These are phyloP conservation scores for Papiliotrema fonsecae DNA, from an alignment of 1,284 basidiomycete genomes.

Conservation along the genomic window DNA sequence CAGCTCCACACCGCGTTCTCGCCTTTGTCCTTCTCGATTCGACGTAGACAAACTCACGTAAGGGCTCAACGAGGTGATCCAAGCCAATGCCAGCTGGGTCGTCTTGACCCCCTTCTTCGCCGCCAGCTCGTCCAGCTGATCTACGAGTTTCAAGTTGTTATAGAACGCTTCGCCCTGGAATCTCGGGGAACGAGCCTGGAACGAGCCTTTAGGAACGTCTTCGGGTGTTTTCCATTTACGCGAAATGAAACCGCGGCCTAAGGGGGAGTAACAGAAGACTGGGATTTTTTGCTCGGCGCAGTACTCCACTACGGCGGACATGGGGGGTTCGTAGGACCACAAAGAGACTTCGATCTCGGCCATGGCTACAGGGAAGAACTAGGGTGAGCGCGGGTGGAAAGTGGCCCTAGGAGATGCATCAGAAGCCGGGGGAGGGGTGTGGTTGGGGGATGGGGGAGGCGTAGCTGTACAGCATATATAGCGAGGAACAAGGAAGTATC, in stretches of 20 bases:
- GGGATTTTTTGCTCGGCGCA: constrained; percentile 64
- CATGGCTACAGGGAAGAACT: constrained; percentile 53
- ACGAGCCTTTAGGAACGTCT: constrained; percentile 53
- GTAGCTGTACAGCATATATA: not conserved
- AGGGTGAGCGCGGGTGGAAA: constrained; percentile 3
- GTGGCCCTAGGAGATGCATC: not conserved
- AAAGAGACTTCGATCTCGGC: constrained; percentile 79
- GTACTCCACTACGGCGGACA: constrained; percentile 67
- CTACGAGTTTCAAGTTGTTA: constrained; percentile 57
- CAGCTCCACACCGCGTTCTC: too few species aligned
- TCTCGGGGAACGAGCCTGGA: constrained; percentile 26
- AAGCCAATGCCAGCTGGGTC: constrained; percentile 61
- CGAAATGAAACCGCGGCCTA: constrained; percentile 57
- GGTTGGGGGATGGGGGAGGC: not conserved
- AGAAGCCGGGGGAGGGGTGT: not conserved
- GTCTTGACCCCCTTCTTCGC: constrained; percentile 54
- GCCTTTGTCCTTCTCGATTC: not conserved
- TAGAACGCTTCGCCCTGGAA: constrained; percentile 52
- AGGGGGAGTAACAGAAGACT: constrained; percentile 72
- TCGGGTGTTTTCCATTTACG: constrained; percentile 51
- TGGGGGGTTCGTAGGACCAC: constrained; percentile 71
- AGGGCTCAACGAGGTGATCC: constrained; percentile 53
- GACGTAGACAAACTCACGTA: constrained; percentile 38
- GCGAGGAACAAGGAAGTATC: not conserved
- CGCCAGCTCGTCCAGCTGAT: constrained; percentile 51